Evolutionary conservation across 306 rosid genomes (phyloP), one percentile per base, ranked within the genome.

Genomic region (Mimosa pudica): DNA sequence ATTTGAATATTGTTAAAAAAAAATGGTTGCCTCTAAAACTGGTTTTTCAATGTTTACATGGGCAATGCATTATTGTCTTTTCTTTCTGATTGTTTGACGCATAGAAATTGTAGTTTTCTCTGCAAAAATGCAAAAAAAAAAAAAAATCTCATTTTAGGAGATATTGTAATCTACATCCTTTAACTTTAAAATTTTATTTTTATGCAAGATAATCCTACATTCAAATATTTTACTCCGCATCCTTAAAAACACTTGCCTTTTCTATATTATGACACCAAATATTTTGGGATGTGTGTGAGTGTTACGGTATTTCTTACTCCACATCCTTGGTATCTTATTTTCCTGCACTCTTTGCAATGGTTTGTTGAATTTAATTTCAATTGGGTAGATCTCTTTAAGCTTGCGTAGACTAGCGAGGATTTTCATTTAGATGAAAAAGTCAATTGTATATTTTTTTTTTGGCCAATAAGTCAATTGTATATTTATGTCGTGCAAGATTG

Each of bases 1-100:
- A 35, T 54, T 7, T 45, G 65, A 84, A 79, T 81, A 70, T 74
- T 58, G 5, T 81, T 71, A 55, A 32, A 47, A 16, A 79, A 38
- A 76, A 55, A 32, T 74, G 57, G 62, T 64, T 33, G 70, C 42
- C 67, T 2, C 32, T 66, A 47, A 41, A 77, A 16, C 73, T 72
- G 67, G 35, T 77, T 76, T 74, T 44, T 10, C 30, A 16, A 6
- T n/a, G 24, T 55, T 66, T 46, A 64, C 47, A 5, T 46, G 12
- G 13, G 57, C 73, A 2, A 17, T 10, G 7, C 32, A 1, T 18
- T 11, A 1, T 18, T 8, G 12, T 57, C 63, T 57, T 57, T 57
- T 7, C 12, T 57, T 57, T 57, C 33, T 57, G 5, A 57, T 57
- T 57, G 10, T 2, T n/a, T 57, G 33, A n/a, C 3, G 8, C 58